Percentiles rank a stretch among this genome's conserved stretches.
phyloP scores from a whole-genome alignment of 352 stramenopile species.

The Phytophthora lateralis region DNA sequence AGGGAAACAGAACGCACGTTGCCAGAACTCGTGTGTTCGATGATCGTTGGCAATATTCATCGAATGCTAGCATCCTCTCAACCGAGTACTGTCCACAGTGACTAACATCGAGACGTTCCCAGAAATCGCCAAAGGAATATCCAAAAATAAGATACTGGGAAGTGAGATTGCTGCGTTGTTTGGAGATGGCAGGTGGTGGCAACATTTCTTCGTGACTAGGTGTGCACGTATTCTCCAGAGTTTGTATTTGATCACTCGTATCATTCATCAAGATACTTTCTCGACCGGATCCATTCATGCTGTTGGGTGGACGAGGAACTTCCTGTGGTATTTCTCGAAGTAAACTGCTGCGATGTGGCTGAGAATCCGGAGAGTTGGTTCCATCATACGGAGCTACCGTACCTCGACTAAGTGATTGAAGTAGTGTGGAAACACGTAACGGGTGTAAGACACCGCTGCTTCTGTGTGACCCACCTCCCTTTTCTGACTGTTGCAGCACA shows the following conservation, averaged over 20 bases:
- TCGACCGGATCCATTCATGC: not conserved
- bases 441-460: too few relatives aligned
- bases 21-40: conserved; percentile 10
- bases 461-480: not conserved
- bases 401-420: not conserved
- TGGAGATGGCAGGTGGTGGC: not conserved
- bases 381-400: not conserved
- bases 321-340: conserved; percentile 3
- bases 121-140: conserved; percentile 20
- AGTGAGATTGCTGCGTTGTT: conserved; percentile 4
- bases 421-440: too few relatives aligned
- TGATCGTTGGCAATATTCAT: conserved; percentile 30
- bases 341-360: not conserved
- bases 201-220: not conserved
- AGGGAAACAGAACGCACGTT: conserved; percentile 24
- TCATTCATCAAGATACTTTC: not conserved
- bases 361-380: not conserved
- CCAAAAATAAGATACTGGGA: conserved; percentile 3
- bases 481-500: not conserved
- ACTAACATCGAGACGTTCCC: conserved; percentile 32
- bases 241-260: not conserved
- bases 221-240: not conserved
- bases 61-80: conserved; percentile 28
- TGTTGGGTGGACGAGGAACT: not conserved
- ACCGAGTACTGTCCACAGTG: conserved; percentile 38